phyloP scores from a whole-genome alignment of 2,329 filamentous ascomycete species.

The Dactylellina parvicollis region DNA sequence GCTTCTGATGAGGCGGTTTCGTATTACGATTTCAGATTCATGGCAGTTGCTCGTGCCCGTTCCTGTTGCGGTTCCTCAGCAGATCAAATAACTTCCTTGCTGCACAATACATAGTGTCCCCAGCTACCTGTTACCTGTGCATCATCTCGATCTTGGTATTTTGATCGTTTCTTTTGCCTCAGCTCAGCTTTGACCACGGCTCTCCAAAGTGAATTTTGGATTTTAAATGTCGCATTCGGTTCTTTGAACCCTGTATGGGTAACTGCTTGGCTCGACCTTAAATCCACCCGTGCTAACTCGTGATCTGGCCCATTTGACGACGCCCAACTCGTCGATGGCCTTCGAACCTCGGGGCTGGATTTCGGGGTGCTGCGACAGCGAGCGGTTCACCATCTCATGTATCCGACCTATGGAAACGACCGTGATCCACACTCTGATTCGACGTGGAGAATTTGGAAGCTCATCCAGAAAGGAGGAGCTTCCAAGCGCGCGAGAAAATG shows the following conservation, averaged over 20 bases:
- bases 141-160: slow-evolving; percentile 10
- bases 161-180: slow-evolving; percentile 44
- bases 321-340: not conserved
- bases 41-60: slow-evolving; percentile 7
- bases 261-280: slow-evolving; percentile 27
- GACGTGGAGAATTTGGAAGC: slow-evolving; percentile 13
- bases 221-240: slow-evolving; percentile 18
- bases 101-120: not conserved
- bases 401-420: slow-evolving; percentile 34
- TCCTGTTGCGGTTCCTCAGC: slow-evolving; percentile 1
- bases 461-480: slow-evolving; percentile 13
- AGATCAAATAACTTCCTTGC: slow-evolving; percentile 14
- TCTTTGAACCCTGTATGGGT: slow-evolving; percentile 31
- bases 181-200: slow-evolving; percentile 30
- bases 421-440: slow-evolving; percentile 24
- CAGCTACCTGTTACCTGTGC: slow-evolving; percentile 11
- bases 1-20: slow-evolving; percentile 35
- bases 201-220: too few species aligned
- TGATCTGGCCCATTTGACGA: slow-evolving; percentile 36
- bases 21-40: slow-evolving; percentile 34
- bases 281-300: slow-evolving; percentile 33
- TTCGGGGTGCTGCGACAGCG: slow-evolving; percentile 23
- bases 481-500: slow-evolving; percentile 1
- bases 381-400: slow-evolving; percentile 24
- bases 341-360: slow-evolving; percentile 16